phyloP scores from a whole-genome alignment of 306 rosid species.

The Malus domestica region DNA sequence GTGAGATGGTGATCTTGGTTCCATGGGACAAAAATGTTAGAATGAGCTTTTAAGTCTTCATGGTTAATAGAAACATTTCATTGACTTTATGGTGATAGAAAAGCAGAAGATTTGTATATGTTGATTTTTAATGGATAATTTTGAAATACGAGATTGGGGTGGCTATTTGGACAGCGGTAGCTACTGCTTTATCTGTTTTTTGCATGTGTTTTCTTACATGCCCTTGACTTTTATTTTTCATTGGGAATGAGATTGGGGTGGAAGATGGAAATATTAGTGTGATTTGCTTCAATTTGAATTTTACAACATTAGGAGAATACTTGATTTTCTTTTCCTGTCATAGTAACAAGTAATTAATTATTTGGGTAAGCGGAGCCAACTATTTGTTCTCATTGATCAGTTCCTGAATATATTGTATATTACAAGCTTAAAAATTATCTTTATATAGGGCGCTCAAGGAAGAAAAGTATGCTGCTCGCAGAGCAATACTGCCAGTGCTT shows the following conservation, averaged over 20 bases:
- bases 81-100: not conserved
- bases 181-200: not conserved
- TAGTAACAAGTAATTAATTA: not conserved
- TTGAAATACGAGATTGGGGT: not conserved
- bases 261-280: not conserved
- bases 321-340: not conserved
- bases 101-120: not conserved
- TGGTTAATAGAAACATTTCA: not conserved
- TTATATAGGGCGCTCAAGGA: slow-evolving; percentile 75
- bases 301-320: not conserved
- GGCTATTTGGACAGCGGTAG: not conserved
- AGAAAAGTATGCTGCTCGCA: slow-evolving; percentile 88
- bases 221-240: not conserved
- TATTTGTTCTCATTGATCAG: not conserved
- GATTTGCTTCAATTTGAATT: not conserved
- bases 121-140: not conserved
- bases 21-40: not conserved
- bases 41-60: not conserved
- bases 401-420: slow-evolving; percentile 2
- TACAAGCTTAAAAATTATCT: not conserved
- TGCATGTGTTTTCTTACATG: not conserved
- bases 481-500: slow-evolving; percentile 80
- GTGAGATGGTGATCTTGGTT: not conserved
- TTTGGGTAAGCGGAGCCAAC: not conserved
- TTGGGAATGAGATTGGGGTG: not conserved